Base-by-base conservation (phyloP, 352 stramenopile genomes). In the Pythium monospermum region DNA sequence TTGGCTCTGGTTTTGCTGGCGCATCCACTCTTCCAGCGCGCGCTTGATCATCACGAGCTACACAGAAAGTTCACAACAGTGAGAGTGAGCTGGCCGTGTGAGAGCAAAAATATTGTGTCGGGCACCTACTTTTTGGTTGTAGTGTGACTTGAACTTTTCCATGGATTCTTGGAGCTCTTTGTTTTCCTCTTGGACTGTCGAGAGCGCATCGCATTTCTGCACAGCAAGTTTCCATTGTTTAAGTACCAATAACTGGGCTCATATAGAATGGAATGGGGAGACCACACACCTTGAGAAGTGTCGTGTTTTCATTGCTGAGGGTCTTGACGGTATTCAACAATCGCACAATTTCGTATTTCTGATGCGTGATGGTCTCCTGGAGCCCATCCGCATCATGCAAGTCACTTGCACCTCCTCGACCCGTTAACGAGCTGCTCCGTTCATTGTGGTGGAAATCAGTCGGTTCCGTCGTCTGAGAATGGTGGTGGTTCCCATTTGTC, bases 41-140 rank as follows among this genome's bases (percentile, higher is more conserved):
- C 71, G 73, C 49, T 94, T 94, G 50, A 94, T 88, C 77, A 91
- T 87, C n/a, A 89, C 65, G 44, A 94, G 75, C 81, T 94, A 44
- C 11, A 25, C 6, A 36, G 3, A 7, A 15, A 2, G 1, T 50
- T 45, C 15, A 16, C 3, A 22, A 27, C 12, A 39, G 23, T 37
- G 21, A 39, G 2, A 44, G 12, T 18, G 28, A 49, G 42, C 33
- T 32, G 36, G 21, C 18, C 15, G 33, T 26, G 8, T 31, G 28
- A 25, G n/a, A 49, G 23, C 23, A 52, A 33, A 35, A 10, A 16
- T 48, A 15, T 26, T 16, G 7, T 15, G 4, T 15, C 4, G 11
- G 31, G 15, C 2, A 31, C 21, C n/a, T 21, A 88, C 83, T 76
- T 92, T 94, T 58, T 92, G 83, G 38, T 88, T 88, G 68, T 94